These are phyloP conservation scores for Isabelozyma heimii DNA, from an alignment of 805 yeast species.

Conservation along the genomic window DNA sequence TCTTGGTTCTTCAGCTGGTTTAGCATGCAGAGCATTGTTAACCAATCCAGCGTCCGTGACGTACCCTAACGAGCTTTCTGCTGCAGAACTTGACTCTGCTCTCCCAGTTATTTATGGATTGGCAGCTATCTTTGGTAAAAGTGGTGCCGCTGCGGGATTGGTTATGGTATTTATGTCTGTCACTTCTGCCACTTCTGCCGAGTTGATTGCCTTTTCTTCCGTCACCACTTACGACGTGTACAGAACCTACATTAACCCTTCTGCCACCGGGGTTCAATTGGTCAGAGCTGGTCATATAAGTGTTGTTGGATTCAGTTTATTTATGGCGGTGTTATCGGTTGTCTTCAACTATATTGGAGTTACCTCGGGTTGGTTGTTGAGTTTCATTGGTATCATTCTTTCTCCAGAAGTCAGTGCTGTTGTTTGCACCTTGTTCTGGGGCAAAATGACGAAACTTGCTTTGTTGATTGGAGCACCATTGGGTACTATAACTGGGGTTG, in stretches of 20 bases:
- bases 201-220: slow-evolving; percentile 39
- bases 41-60: slow-evolving; percentile 14
- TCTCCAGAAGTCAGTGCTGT: slow-evolving; percentile 34
- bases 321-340: slow-evolving; percentile 28
- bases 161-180: slow-evolving; percentile 38
- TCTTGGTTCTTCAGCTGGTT: slow-evolving; percentile 28
- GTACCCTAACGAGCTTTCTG: slow-evolving; percentile 6
- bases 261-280: slow-evolving; percentile 35
- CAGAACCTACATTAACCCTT: slow-evolving; percentile 20
- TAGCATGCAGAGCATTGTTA: slow-evolving; percentile 34
- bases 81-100: slow-evolving; percentile 16
- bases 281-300: slow-evolving; percentile 31
- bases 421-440: slow-evolving; percentile 35
- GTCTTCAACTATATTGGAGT: slow-evolving; percentile 42
- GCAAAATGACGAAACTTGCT: slow-evolving; percentile 18
- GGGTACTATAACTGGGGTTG: slow-evolving; percentile 17
- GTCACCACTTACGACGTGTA: slow-evolving; percentile 24
- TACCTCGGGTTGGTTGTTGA: slow-evolving; percentile 39
- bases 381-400: slow-evolving; percentile 37
- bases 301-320: slow-evolving; percentile 41
- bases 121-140: slow-evolving; percentile 20
- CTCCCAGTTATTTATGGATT: slow-evolving; percentile 18
- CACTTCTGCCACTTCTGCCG: slow-evolving; percentile 41
- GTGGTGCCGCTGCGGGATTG: slow-evolving; percentile 24
- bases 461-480: slow-evolving; percentile 19